Evolutionary conservation across 2,329 filamentous ascomycete species (phyloP), one percentile per base, ranked within the genome.

Genomic region (Rutstroemia sp.): DNA sequence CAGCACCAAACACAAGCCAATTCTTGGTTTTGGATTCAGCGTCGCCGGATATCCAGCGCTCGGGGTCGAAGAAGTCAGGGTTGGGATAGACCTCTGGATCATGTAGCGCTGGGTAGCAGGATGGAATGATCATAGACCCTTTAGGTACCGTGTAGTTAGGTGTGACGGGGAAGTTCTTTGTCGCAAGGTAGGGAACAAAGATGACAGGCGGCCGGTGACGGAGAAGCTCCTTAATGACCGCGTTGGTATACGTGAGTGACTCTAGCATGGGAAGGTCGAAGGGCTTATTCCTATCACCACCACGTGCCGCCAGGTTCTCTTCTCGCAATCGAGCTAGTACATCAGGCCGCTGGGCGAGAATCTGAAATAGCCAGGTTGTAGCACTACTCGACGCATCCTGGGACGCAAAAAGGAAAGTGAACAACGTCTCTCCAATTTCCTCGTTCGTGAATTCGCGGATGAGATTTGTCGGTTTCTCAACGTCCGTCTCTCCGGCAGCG

Each of bases 301-400:
- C 69, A 0, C 77, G 66, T 0, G 69, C 75, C 0, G 66, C 67
- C 0, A 79, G 66, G 46, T 80, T 79, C 60, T 80, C 77, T 30
- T 73, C 67, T 2, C 77, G 73, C 2, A 80, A 25, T 0, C 71
- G 70, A 17, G 73, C 65, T 0, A 79, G 69, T 0, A 80, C 72
- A 45, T 79, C 77, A 0, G 76, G 76, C 2, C 76, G 63, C 56
- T 80, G 76, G 2, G 77, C 77, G 1, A 79, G 68, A 34, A 78
- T 68, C 57, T 80, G 77, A 65, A 80, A 80, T 0, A 79, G 62
- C 76, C 76, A 80, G 0, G 74, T 79, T 0, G 77, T 79, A 8
- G 78, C 72, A 55, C 77, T 79, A 65, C 76, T 78, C 0, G 75
- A 78, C 0, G 77, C 78, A 60, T 80, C 77, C 57, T 80, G 77